Base-by-base conservation (phyloP, 2,329 filamentous ascomycete genomes). In the Lecanoromycetidae sp. region DNA sequence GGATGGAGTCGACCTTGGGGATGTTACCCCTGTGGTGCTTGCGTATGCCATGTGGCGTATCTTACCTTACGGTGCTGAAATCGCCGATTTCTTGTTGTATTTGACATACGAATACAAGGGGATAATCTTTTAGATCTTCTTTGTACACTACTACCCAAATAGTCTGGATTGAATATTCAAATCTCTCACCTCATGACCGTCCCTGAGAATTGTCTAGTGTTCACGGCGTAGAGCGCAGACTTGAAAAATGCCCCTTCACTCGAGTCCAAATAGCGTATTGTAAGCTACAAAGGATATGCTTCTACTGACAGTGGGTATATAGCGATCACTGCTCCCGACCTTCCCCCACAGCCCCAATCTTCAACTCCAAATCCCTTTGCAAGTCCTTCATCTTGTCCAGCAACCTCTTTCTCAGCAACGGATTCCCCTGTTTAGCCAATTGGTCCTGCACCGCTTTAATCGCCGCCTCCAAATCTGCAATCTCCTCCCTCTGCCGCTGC, bases 401-500 rank as follows among this genome's bases (percentile, higher is more conserved):
- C 22, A 54, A 19, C 29, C 52, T 52, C 19, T 37, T 46, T 42
- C 35, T 50, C 43, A 55, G 26, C 29, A 52, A 26, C 22, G 46
- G 33, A 38, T 54, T 55, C 40, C 30, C 37, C 20, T 47, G 42
- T 43, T 29, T 41, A 4, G 19, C 30, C n/a, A 52, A 20, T 32
- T 51, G 46, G 4, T n/a, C 30, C 32, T 46, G 33, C 37, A 54
- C 46, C 32, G 35, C 35, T 26, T 34, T 43, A 22, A 55, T 52
- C 19, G 45, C 53, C 1, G 32, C 46, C 25, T 55, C 47, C 19
- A 55, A 15, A 49, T 55, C 53, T 30, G 44, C 50, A 20, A 55
- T 52, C 34, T 54, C 53, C 35, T 54, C 53, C 37, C 42, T 40
- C 35, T 54, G 52, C 43, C 52, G 23, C 32, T 54, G 49, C 22